Percentiles rank a stretch among this genome's conserved stretches.
Evolutionary conservation across 2,329 filamentous ascomycete genomes (phyloP).

Genomic region (Monilinia aucupariae): DNA sequence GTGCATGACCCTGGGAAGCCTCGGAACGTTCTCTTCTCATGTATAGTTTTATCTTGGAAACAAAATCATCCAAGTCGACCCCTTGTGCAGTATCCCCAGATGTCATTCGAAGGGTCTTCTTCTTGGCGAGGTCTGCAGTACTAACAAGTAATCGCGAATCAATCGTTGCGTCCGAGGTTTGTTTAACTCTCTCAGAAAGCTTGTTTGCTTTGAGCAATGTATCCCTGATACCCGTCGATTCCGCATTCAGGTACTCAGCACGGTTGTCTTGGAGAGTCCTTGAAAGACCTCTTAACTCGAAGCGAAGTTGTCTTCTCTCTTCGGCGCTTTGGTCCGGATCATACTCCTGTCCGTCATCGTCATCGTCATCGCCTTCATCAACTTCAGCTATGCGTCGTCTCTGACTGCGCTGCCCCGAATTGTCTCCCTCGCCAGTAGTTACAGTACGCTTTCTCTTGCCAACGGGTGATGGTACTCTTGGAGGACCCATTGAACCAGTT

Average conservation of each 20-base stretch:
- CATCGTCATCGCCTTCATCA: constrained; percentile 33
- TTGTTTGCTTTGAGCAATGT: constrained; percentile 62
- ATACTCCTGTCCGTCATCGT: constrained; percentile 48
- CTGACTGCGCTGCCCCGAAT: constrained; percentile 23
- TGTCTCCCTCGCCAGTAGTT: constrained; percentile 22
- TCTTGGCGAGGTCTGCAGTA: constrained; percentile 73
- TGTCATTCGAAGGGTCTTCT: constrained; percentile 68
- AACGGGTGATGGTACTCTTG: constrained; percentile 18
- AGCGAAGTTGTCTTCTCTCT: constrained; percentile 66
- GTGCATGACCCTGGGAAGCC: constrained; percentile 44
- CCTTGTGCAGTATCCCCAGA: constrained; percentile 68
- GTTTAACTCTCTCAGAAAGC: constrained; percentile 64
- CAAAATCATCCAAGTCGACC: constrained; percentile 84
- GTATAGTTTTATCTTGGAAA: constrained; percentile 82
- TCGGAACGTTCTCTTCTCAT: constrained; percentile 61
- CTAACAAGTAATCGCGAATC: constrained; percentile 82
- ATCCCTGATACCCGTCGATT: constrained; percentile 59
- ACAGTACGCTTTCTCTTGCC: constrained; percentile 29
- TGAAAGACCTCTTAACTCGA: constrained; percentile 62
- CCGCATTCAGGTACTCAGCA: constrained; percentile 63
- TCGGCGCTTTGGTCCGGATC: constrained; percentile 78
- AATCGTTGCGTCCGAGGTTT: constrained; percentile 84
- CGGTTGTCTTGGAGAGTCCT: constrained; percentile 58
- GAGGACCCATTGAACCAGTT: constrained; percentile 36
- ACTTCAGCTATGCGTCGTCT: constrained; percentile 32